A percentile compares a stretch with the other conserved stretches of the same genome.
Conservation (phyloP, 352 stramenopile species). For the Phytophthora tentaculata region DNA sequence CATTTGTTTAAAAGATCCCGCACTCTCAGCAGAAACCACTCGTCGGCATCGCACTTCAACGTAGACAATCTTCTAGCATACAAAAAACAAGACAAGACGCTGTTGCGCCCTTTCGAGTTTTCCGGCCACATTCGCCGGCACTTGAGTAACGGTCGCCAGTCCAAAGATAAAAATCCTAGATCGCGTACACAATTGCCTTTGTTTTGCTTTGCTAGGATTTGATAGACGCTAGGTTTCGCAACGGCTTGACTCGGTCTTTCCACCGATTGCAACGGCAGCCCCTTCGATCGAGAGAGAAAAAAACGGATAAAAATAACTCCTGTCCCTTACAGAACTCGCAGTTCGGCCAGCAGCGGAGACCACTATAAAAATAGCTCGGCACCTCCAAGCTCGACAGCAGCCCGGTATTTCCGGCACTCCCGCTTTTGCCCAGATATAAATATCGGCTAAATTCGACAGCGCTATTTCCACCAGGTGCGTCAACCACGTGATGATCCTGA, state of each 20-base stretch:
- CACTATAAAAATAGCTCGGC: constrained; percentile 45
- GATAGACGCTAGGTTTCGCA: constrained; percentile 34
- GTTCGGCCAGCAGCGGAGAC: background rate
- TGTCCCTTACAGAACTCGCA: constrained; percentile 1
- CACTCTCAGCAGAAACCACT: constrained; percentile 15
- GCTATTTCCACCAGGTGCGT: constrained; percentile 41
- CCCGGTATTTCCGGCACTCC: constrained; percentile 36
- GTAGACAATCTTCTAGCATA: constrained; percentile 24
- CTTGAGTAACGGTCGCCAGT: constrained; percentile 16
- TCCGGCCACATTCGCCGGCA: constrained; percentile 14
- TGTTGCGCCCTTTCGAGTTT: constrained; percentile 4
- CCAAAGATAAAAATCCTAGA: constrained; percentile 23
- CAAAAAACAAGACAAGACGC: constrained; percentile 8
- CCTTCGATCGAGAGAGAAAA: constrained; percentile 29
- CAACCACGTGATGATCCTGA: constrained; percentile 20
- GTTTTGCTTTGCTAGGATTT: background rate
- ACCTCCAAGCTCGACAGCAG: constrained; percentile 13
- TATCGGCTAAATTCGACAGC: constrained; percentile 35
- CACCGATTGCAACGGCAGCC: constrained; percentile 43
- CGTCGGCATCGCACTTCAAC: constrained; percentile 17
- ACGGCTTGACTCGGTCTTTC: constrained; percentile 29
- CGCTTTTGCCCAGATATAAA: constrained; percentile 41
- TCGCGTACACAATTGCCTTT: background rate
- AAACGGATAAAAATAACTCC: constrained; percentile 56
- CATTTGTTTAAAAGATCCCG: constrained; percentile 13